Evolutionary conservation across 2,329 filamentous ascomycete species (phyloP).

Genomic region (Penicillium occitanis): DNA sequence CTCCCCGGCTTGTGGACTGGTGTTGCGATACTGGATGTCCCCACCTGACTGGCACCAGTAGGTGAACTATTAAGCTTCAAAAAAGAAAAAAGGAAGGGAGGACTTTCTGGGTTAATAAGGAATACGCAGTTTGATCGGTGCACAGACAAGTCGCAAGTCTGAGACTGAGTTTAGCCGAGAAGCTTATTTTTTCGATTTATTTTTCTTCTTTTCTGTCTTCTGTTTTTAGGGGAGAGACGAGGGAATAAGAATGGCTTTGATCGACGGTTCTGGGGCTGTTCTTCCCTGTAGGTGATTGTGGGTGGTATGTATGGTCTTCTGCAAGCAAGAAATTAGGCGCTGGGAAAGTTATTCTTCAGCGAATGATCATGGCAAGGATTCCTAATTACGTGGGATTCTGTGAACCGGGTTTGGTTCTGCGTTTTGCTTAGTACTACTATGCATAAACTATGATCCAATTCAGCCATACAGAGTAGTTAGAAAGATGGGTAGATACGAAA

Average conservation of each 20-base stretch:
- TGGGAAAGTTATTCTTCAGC: background rate
- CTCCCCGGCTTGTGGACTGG: background rate
- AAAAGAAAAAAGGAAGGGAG: background rate
- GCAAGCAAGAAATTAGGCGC: background rate
- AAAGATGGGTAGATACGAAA: background rate
- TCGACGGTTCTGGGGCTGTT: background rate
- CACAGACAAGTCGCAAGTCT: background rate
- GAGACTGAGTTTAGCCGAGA: background rate
- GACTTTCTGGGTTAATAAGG: background rate
- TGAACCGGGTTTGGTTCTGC: background rate
- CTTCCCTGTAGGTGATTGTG: too few relatives aligned
- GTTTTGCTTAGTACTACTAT: background rate
- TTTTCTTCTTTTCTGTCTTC: background rate
- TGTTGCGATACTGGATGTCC: background rate
- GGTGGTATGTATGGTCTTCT: background rate
- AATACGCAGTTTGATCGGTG: constrained; percentile 2
- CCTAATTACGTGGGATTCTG: background rate
- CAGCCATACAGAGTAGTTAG: background rate
- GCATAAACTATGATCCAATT: background rate
- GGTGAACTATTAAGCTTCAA: background rate
- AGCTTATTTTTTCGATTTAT: background rate
- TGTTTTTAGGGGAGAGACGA: background rate
- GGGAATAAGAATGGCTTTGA: background rate
- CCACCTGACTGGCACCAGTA: background rate
- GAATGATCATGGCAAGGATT: background rate